Conservation (phyloP, 2,329 filamentous ascomycete species). For the Pyrenochaeta sp. region DNA sequence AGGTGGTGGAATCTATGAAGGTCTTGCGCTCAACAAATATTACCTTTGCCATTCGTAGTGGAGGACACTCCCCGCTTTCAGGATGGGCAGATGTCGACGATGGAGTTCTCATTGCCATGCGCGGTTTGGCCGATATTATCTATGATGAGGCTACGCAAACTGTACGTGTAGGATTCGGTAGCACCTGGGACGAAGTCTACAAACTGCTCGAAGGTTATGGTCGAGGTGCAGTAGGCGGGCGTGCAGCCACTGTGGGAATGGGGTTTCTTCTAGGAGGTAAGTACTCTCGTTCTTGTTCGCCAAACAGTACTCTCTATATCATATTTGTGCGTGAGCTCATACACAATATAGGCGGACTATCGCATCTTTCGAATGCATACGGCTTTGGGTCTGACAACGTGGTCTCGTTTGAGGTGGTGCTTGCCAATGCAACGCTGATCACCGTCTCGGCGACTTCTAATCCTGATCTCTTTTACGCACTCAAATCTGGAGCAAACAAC, state of each 20-base stretch:
- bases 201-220: background rate
- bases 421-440: conserved; percentile 37
- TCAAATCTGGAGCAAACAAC: conserved; percentile 35
- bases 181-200: conserved; percentile 22
- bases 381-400: conserved; percentile 55
- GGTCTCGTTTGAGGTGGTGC: conserved; percentile 41
- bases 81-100: conserved; percentile 15
- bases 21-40: background rate
- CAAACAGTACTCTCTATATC: background rate
- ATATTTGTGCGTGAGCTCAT: background rate
- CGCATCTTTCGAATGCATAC: conserved; percentile 52
- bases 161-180: conserved; percentile 9
- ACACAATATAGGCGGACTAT: conserved; percentile 39
- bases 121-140: conserved; percentile 3
- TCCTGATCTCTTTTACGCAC: conserved; percentile 34
- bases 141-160: conserved; percentile 1
- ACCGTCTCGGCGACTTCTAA: conserved; percentile 3
- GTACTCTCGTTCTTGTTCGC: background rate
- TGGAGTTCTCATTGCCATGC: conserved; percentile 7
- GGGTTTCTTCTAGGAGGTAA: conserved; percentile 32
- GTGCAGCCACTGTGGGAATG: conserved; percentile 18
- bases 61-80: conserved; percentile 43
- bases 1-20: background rate
- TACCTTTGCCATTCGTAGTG: conserved; percentile 33
- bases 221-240: conserved; percentile 11